These are phyloP conservation scores for Russula ochroleuca DNA, from an alignment of 768 basidiomycete genomes.

Conservation along the genomic window DNA sequence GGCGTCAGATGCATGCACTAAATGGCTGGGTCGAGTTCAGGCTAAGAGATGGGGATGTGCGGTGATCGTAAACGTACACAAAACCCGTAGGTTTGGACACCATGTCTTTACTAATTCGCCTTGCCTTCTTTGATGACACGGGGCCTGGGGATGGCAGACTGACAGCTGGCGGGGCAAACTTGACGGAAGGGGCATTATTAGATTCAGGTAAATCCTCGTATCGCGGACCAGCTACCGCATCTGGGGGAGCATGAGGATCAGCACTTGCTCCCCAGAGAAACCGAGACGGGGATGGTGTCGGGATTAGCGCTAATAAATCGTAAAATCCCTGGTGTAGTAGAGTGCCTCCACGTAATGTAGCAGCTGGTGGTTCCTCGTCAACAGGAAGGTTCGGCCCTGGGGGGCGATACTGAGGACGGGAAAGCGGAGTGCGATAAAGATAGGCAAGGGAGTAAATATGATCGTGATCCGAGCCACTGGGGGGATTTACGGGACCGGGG, in stretches of 20 bases:
- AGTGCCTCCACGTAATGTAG: conserved; percentile 60
- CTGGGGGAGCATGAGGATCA: conserved; percentile 35
- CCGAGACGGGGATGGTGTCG: conserved; percentile 58
- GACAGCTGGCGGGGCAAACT: conserved; percentile 28
- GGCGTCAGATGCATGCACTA: conserved; percentile 87
- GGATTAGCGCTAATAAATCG: conserved; percentile 75
- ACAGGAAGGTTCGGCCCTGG: conserved; percentile 30
- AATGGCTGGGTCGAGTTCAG: conserved; percentile 53
- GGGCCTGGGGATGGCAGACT: conserved; percentile 35
- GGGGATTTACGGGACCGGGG: conserved; percentile 11
- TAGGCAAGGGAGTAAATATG: conserved; percentile 22
- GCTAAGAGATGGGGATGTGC: conserved; percentile 23
- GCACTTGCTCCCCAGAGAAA: conserved; percentile 49
- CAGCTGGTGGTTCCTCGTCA: conserved; percentile 43
- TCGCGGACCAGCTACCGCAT: conserved; percentile 57
- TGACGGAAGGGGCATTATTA: conserved; percentile 32
- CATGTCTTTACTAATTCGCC: conserved; percentile 83
- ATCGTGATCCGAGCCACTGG: conserved; percentile 6
- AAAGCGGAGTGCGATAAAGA: conserved; percentile 36
- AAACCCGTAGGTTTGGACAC: conserved; percentile 79
- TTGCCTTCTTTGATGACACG: conserved; percentile 45
- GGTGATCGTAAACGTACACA: conserved; percentile 53
- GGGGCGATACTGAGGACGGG: conserved; percentile 33
- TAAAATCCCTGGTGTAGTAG: conserved; percentile 89
- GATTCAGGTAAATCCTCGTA: conserved; percentile 54